Percentiles rank a stretch among this genome's conserved stretches.
Evolutionary conservation across 805 yeast genomes (phyloP).

Genomic region (Sugiyamaella qingdaonensis): DNA sequence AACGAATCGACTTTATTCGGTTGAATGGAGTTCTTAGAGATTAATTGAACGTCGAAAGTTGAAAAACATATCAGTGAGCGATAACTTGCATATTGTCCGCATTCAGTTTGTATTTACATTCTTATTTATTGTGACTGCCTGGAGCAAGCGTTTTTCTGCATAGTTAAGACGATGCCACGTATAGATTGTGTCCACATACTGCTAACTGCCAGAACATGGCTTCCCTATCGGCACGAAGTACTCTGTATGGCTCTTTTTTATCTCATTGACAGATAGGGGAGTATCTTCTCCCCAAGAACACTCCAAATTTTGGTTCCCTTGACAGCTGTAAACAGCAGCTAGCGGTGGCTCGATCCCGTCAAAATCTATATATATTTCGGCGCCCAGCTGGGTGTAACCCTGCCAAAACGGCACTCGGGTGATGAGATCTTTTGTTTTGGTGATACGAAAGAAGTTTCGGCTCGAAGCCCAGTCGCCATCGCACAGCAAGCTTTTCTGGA

Average conservation of each 20-base stretch:
- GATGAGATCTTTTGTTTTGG: slow-evolving; percentile 14
- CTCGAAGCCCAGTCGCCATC: slow-evolving; percentile 6
- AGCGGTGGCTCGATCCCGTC: slow-evolving; percentile 4
- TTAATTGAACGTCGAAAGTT: no score
- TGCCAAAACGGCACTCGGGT: slow-evolving; percentile 14
- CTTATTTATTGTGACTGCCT: no score
- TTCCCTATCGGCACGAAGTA: slow-evolving; percentile 1
- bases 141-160: no score
- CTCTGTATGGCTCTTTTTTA: slow-evolving; percentile 1
- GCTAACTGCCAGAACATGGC: background rate
- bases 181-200: no score
- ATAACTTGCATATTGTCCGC: no score
- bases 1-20: no score
- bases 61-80: no score
- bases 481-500: slow-evolving; percentile 34
- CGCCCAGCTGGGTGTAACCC: slow-evolving; percentile 11
- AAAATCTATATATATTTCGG: slow-evolving; percentile 11
- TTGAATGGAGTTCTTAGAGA: no score
- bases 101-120: no score
- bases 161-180: no score
- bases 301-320: slow-evolving; percentile 4
- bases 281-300: slow-evolving; percentile 7
- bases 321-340: background rate
- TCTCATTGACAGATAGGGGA: slow-evolving; percentile 1
- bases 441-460: slow-evolving; percentile 15